Base-by-base conservation (phyloP, 177 flowering plant species). In the Tripterygium wilfordii region DNA sequence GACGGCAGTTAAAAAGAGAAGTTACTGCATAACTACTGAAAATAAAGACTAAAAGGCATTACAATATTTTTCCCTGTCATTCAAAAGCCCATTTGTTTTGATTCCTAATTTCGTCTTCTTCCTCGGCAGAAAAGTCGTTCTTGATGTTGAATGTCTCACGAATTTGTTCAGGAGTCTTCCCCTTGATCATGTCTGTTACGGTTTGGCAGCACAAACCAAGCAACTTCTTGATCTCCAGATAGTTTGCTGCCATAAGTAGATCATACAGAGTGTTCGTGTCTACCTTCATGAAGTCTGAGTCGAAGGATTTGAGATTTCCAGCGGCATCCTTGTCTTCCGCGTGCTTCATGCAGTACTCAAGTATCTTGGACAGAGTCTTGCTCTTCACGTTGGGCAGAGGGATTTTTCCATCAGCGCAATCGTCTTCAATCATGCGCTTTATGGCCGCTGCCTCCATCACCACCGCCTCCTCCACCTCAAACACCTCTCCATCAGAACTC, bases 41-140 rank as follows among this genome's bases (percentile, higher is more conserved):
- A n/a, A n/a, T n/a, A n/a, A n/a, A n/a, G n/a, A n/a, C n/a, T n/a
- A n/a, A n/a, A n/a, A n/a, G n/a, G n/a, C n/a, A n/a, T n/a, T n/a
- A n/a, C n/a, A n/a, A n/a, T n/a, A n/a, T n/a, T n/a, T n/a, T n/a
- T n/a, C n/a, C n/a, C n/a, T n/a, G n/a, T 67, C 61, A 80, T 57
- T 83, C 88, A 23, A 80, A 83, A 8, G 85, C 88, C 92, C 92
- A 84, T 55, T 80, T 82, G 49, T 84, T 81, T 71, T 84, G 88
- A 73, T 84, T 56, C 19, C 85, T 69, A 51, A 84, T 79, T 57
- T 79, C 85, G 66, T 78, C 91, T 49, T 81, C 91, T 48, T 83
- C 92, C 56, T 84, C 85, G 0, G 91, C 83, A 3, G 92, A 75
- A 46, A 81, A 84, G 57, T 83, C 91, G 24, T 83, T 83, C 66